A percentile compares a stretch with the other conserved stretches of the same genome.
These are phyloP conservation scores for Epichloe scottii DNA, from an alignment of 2,329 filamentous ascomycete genomes.

Conservation along the genomic window DNA sequence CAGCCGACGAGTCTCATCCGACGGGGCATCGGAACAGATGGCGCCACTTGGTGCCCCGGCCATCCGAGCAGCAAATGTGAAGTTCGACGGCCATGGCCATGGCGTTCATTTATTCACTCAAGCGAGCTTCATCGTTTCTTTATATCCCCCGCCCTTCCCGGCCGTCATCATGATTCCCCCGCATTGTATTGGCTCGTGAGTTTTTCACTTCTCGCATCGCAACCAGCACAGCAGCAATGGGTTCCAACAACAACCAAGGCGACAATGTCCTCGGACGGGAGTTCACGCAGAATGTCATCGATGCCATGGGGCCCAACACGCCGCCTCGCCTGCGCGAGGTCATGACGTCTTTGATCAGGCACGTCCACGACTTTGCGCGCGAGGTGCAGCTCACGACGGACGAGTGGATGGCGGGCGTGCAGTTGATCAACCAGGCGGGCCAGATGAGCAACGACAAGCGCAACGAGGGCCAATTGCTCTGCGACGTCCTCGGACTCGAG, in stretches of 20 bases:
- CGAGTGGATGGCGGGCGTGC: conserved; percentile 64
- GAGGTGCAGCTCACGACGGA: conserved; percentile 69
- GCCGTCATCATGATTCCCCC: not conserved
- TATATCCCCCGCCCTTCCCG: not conserved
- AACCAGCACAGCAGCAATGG: not conserved
- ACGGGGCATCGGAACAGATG: no score
- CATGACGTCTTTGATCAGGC: conserved; percentile 54
- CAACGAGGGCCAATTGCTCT: conserved; percentile 63
- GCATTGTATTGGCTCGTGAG: not conserved
- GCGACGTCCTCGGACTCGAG: conserved; percentile 63
- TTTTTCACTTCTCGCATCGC: not conserved
- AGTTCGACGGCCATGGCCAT: no score
- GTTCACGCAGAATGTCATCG: conserved; percentile 64
- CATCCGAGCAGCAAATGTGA: not conserved
- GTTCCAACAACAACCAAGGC: not conserved
- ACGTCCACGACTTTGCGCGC: conserved; percentile 71
- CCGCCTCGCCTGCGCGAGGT: conserved; percentile 55
- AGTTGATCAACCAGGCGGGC: conserved; percentile 46
- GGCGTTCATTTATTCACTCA: no score
- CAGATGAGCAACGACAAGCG: conserved; percentile 55
- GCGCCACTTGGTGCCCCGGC: not conserved
- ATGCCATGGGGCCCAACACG: conserved; percentile 61
- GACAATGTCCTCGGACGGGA: conserved; percentile 22
- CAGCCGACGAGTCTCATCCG: no score
- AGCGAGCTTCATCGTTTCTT: no score